Evolutionary conservation across 2,329 filamentous ascomycete genomes (phyloP).

Genomic region (Ceratocystis destructans): DNA sequence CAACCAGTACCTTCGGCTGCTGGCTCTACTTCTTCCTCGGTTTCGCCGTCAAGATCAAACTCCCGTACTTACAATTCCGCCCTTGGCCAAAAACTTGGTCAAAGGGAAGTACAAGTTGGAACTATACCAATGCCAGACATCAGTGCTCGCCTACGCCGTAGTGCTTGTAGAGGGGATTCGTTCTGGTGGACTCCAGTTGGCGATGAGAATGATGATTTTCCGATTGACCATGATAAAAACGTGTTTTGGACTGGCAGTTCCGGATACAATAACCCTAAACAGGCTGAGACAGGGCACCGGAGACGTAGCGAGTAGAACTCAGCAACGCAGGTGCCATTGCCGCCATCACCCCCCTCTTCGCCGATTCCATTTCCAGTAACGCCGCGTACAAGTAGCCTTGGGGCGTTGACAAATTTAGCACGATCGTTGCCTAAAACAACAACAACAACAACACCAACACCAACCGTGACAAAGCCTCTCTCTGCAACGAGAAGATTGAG

Average conservation of each 20-base stretch:
- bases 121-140: neutral
- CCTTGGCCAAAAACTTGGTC: neutral
- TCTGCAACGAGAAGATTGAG: neutral
- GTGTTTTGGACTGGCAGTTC: slow-evolving; percentile 4
- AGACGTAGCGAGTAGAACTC: neutral
- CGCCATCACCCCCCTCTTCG: neutral
- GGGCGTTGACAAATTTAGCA: neutral
- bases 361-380: neutral
- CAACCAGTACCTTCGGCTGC: neutral
- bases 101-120: neutral
- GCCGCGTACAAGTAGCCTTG: slow-evolving; percentile 3
- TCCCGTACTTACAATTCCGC: neutral
- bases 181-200: slow-evolving; percentile 11
- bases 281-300: neutral
- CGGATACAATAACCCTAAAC: neutral
- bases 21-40: neutral
- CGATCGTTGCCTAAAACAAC: neutral
- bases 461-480: too few species aligned
- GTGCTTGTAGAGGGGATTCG: neutral
- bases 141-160: neutral
- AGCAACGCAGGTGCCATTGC: neutral
- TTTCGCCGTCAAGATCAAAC: neutral
- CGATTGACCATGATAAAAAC: neutral
- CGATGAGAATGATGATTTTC: neutral
- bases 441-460: neutral